Percentiles rank a stretch among this genome's conserved stretches.
phyloP scores from a whole-genome alignment of 768 basidiomycete genomes.

The Mycena albidolilacea region DNA sequence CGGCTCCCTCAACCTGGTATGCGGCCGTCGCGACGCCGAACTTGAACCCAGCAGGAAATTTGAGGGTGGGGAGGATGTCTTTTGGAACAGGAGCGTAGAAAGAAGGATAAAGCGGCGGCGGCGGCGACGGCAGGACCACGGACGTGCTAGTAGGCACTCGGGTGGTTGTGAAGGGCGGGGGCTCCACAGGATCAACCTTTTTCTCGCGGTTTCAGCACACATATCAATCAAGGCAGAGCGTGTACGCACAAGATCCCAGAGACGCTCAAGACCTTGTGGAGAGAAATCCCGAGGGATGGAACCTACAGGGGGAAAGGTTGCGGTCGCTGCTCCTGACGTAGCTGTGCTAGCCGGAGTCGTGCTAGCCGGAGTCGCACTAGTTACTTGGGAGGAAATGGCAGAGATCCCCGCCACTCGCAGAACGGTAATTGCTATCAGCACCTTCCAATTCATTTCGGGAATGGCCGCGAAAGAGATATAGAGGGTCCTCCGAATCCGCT shows the following conservation, averaged over 20 bases:
- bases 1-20: conserved; percentile 69
- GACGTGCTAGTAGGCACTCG: conserved; percentile 52
- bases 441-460: conserved; percentile 9
- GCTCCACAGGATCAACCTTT: conserved; percentile 60
- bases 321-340: conserved; percentile 30
- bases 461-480: background rate
- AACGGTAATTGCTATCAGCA: background rate
- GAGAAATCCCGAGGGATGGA: conserved; percentile 59
- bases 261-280: conserved; percentile 51
- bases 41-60: conserved; percentile 62
- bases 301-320: conserved; percentile 56
- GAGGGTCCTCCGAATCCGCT: background rate
- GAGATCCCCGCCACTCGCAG: conserved; percentile 4
- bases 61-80: conserved; percentile 59
- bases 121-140: conserved; percentile 57
- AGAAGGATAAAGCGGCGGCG: conserved; percentile 60
- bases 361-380: background rate
- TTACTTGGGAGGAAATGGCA: background rate
- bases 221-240: background rate
- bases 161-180: conserved; percentile 64
- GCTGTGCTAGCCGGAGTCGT: background rate
- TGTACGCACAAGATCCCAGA: conserved; percentile 59
- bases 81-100: conserved; percentile 63
- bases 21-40: conserved; percentile 69
- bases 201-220: background rate